A percentile compares a stretch with the other conserved stretches of the same genome.
Evolutionary conservation across 495 filamentous ascomycete species (phyloP).

Genomic region (Hypoxylon perforatum): DNA sequence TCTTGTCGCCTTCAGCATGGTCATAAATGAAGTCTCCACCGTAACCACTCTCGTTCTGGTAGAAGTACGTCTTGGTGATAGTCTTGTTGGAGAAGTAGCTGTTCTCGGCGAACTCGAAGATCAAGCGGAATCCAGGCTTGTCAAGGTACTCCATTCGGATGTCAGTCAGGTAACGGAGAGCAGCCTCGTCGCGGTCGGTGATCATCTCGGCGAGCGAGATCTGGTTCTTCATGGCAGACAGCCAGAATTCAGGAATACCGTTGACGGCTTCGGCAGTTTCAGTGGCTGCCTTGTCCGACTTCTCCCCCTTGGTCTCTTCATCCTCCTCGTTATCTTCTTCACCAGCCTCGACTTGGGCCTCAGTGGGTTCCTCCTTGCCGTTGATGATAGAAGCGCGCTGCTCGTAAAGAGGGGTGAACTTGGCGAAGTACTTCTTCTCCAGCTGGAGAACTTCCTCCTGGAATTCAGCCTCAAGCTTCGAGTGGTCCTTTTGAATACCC

Average conservation of each 20-base stretch:
- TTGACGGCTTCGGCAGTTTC: constrained; percentile 60
- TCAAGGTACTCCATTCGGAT: constrained; percentile 99
- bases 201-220: constrained; percentile 97
- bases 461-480: constrained; percentile 96
- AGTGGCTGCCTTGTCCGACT: constrained; percentile 62
- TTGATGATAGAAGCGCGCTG: constrained; percentile 95
- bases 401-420: constrained; percentile 97
- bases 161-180: constrained; percentile 89
- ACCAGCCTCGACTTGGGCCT: constrained; percentile 85
- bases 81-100: constrained; percentile 96
- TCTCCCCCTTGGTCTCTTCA: constrained; percentile 67
- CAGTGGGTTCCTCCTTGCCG: constrained; percentile 84
- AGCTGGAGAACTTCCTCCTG: constrained; percentile 97
- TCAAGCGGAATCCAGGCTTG: constrained; percentile 95
- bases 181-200: constrained; percentile 93
- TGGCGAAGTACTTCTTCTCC: constrained; percentile 99
- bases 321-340: constrained; percentile 81
- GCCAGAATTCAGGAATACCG: constrained; percentile 98
- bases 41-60: constrained; percentile 98
- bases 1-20: constrained; percentile 96
- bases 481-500: constrained; percentile 98
- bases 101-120: constrained; percentile 96
- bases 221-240: constrained; percentile 99
- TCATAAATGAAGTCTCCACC: constrained; percentile 99
- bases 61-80: constrained; percentile 98